Conservation (phyloP, 169 alveolate species). For the Pseudocohnilembus persalinus region DNA sequence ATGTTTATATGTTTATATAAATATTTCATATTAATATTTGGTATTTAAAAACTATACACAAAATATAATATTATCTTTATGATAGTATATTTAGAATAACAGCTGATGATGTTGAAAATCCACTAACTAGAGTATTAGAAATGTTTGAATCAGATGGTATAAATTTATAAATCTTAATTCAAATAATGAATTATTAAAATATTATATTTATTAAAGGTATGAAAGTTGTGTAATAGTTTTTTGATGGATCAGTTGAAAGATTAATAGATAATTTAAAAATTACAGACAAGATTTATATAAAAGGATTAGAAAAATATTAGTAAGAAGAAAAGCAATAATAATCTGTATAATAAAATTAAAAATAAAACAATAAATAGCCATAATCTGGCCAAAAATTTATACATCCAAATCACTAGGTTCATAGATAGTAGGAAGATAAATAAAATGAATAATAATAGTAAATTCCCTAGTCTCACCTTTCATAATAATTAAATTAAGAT, state of each 20-base stretch:
- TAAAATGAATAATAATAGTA: no score
- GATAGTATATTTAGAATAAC: constrained; percentile 14
- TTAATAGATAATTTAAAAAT: constrained; percentile 4
- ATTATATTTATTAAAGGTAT: not conserved
- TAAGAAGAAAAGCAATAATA: not conserved
- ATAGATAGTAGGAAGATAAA: no score
- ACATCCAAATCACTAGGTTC: no score
- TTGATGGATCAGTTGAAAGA: not conserved
- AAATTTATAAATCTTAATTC: not conserved
- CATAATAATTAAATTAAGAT: no score
- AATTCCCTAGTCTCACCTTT: no score
- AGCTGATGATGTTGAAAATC: constrained; percentile 26
- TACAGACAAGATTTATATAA: constrained; percentile 14
- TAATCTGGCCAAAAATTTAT: no score
- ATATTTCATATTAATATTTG: no score
- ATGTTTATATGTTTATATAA: not conserved
- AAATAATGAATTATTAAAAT: no score
- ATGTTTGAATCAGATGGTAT: constrained; percentile 14
- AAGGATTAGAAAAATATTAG: constrained; percentile 12
- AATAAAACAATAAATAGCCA: no score
- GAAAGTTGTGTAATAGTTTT: constrained; percentile 4
- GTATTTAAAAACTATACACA: no score
- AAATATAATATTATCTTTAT: no score
- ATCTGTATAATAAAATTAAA: no score
- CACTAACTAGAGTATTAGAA: constrained; percentile 11